Evolutionary conservation across 441 rosid genomes (phyloP), one percentile per base, ranked within the genome.

Genomic region (Metrosideros polymorpha): DNA sequence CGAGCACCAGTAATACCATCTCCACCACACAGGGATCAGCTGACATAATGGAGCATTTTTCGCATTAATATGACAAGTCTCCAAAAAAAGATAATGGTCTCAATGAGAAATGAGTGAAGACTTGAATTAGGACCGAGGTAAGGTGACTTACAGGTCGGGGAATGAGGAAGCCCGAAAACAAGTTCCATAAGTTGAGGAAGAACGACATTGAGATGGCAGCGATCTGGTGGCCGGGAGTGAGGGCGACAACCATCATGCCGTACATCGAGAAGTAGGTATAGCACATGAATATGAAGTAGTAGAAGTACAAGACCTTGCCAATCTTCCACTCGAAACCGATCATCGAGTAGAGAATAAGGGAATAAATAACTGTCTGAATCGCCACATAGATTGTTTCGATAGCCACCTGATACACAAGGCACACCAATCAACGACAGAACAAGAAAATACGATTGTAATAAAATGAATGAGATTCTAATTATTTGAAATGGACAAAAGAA

Each of bases 1-100:
- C 27, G 88, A 86, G 35, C 86, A 82, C 87, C 88, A 86, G 86
- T 84, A 86, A 54, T 85, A 84, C 87, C 84, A 86, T 24, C 84
- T 76, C 86, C 86, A 51, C 88, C 86, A 77, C 59, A 79, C 79
- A 12, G 84, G 88, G 77, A 88, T 86, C 50, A 76, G 42, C 84
- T 88, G 57, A 47, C 75, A 84, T 15, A 19, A 76, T 61, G 52
- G n/a, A 24, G 79, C 47, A 39, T 10, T 6, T 6, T 1, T 71
- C 10, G 49, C n/a, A 39, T 71, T 71, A 22, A 39, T 39, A 71
- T 71, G 49, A 1, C 17, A 22, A 18, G n/a, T 71, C 22, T 3
- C 5, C 79, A 39, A 71, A 22, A 71, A n/a, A 39, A 25, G n/a
- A 32, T 63, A 43, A 7, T 63, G 14, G 27, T 18, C 24, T 63